These are phyloP conservation scores for Sclerotinia trifoliorum DNA, from an alignment of 2,329 filamentous ascomycete species.

Conservation along the genomic window DNA sequence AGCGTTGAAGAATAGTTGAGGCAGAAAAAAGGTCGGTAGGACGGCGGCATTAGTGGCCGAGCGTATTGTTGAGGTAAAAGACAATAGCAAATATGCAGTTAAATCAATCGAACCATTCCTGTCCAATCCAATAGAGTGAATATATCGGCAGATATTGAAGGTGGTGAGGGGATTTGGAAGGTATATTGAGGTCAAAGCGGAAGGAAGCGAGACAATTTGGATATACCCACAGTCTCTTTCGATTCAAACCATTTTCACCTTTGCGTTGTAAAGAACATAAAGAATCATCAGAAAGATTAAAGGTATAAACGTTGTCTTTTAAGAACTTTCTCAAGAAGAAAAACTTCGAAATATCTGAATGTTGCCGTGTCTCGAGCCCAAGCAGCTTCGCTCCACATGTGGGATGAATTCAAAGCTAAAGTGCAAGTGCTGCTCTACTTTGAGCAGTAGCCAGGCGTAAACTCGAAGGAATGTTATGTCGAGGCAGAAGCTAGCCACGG, in stretches of 20 bases:
- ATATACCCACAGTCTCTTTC: conserved; percentile 1
- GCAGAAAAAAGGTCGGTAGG: neutral
- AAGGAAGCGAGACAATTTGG: conserved; percentile 9
- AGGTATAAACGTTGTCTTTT: neutral
- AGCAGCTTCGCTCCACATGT: neutral
- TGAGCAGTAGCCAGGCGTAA: neutral
- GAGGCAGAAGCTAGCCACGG: neutral
- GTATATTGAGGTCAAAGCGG: conserved; percentile 12
- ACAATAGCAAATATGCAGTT: conserved; percentile 3
- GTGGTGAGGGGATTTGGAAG: conserved; percentile 5
- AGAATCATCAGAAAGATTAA: too few species aligned
- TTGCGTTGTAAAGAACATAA: neutral
- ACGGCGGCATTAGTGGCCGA: neutral
- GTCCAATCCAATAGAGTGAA: conserved; percentile 6
- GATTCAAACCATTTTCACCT: neutral
- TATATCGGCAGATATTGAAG: conserved; percentile 5
- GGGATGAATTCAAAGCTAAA: neutral
- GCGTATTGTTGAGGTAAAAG: conserved; percentile 8
- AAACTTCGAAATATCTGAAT: neutral
- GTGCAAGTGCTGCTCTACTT: conserved; percentile 14
- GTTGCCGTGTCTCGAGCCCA: neutral
- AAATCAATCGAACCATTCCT: conserved; percentile 13
- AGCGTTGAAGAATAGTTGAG: conserved; percentile 11
- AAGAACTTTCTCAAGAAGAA: neutral
- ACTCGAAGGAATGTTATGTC: neutral